Percentiles rank a stretch among this genome's conserved stretches.
These are phyloP conservation scores for Carex myosuroides DNA, from an alignment of 176 grass and related monocot species.

Conservation along the genomic window DNA sequence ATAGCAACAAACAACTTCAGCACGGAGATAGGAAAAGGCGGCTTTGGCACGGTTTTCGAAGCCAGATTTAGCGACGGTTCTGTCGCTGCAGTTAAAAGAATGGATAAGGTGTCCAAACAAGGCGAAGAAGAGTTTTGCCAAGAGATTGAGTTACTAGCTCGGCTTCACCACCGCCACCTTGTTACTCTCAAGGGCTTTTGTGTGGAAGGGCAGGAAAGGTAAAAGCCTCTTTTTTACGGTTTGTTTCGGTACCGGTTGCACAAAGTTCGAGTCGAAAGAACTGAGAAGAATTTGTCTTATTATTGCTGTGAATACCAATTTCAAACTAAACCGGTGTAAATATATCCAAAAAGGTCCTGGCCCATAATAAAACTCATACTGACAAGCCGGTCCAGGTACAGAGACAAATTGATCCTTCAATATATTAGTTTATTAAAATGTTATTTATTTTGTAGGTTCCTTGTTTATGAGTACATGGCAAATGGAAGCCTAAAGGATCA, in stretches of 20 bases:
- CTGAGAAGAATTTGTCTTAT: background rate
- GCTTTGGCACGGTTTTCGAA: slow-evolving; percentile 92
- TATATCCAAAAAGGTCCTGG: no score
- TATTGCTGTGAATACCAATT: background rate
- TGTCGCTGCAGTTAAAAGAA: slow-evolving; percentile 70
- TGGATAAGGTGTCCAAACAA: slow-evolving; percentile 93
- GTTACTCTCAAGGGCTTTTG: slow-evolving; percentile 88
- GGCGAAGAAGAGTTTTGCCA: slow-evolving; percentile 92
- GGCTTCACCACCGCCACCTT: slow-evolving; percentile 95
- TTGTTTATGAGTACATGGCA: slow-evolving; percentile 96
- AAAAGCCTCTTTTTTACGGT: background rate
- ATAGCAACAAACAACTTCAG: slow-evolving; percentile 73
- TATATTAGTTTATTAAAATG: background rate
- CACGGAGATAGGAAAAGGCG: slow-evolving; percentile 86
- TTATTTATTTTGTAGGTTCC: slow-evolving; percentile 53
- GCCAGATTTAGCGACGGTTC: slow-evolving; percentile 74
- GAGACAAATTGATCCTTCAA: background rate
- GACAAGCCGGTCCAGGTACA: background rate
- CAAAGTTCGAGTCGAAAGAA: background rate
- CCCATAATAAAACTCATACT: background rate
- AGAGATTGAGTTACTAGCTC: slow-evolving; percentile 94
- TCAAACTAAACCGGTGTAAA: background rate
- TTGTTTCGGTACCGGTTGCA: background rate
- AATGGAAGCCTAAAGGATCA: slow-evolving; percentile 97
- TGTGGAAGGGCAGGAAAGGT: slow-evolving; percentile 88